phyloP scores from a whole-genome alignment of 305 asterid genomes.

The Fraxinus floribunda region DNA sequence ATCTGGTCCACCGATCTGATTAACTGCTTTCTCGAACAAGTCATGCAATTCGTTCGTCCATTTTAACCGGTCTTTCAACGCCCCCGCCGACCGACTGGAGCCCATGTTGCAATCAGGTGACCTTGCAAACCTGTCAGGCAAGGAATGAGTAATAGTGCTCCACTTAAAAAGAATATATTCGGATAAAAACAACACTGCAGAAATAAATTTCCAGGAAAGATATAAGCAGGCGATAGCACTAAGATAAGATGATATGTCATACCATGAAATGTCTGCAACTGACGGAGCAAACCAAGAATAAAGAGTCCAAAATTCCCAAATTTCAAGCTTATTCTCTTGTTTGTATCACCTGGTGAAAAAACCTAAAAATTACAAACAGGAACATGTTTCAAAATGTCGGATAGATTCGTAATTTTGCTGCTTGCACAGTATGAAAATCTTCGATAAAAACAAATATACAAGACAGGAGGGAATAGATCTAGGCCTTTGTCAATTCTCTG shows the following conservation, averaged over 20 bases:
- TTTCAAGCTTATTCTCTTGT: slow-evolving; percentile 42
- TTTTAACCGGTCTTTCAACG: slow-evolving; percentile 74
- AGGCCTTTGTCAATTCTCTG: not conserved
- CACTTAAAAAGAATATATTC: slow-evolving; percentile 29
- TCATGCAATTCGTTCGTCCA: slow-evolving; percentile 74
- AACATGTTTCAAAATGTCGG: slow-evolving; percentile 19
- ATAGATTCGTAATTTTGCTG: slow-evolving; percentile 16
- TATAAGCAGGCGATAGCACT: slow-evolving; percentile 38
- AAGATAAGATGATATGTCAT: slow-evolving; percentile 35
- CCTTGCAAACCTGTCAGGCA: slow-evolving; percentile 40
- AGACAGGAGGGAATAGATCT: slow-evolving; percentile 18
- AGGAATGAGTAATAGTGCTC: slow-evolving; percentile 29
- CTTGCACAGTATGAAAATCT: slow-evolving; percentile 10
- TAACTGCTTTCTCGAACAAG: slow-evolving; percentile 75
- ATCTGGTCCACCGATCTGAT: slow-evolving; percentile 88
- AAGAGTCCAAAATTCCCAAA: slow-evolving; percentile 26
- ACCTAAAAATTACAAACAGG: slow-evolving; percentile 42
- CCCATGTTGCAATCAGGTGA: slow-evolving; percentile 46
- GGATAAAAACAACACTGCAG: slow-evolving; percentile 12
- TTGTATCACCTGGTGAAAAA: slow-evolving; percentile 68
- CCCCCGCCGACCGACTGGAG: slow-evolving; percentile 39
- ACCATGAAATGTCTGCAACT: slow-evolving; percentile 44
- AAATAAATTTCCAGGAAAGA: slow-evolving; percentile 32
- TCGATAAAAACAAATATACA: slow-evolving; percentile 32
- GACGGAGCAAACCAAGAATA: slow-evolving; percentile 41